Percentiles rank a stretch among this genome's conserved stretches.
phyloP scores from a whole-genome alignment of 164 flowering plant genomes.

The Umbellularia californica region DNA sequence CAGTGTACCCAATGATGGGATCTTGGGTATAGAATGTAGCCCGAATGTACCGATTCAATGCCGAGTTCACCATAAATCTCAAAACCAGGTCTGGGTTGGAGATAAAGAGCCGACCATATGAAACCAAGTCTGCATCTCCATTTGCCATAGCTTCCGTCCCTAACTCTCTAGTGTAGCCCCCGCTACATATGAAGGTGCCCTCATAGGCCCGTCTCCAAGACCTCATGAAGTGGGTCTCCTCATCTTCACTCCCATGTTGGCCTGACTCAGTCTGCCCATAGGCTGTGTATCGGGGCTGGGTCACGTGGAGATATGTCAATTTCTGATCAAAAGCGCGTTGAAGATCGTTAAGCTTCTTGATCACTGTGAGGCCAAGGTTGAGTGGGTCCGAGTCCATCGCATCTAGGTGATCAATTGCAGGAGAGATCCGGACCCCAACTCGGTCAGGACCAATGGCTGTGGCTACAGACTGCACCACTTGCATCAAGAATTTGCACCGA shows the following conservation, averaged over 20 bases:
- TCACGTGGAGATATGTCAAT: conserved; percentile 33
- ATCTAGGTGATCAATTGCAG: conserved; percentile 34
- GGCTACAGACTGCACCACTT: conserved; percentile 22
- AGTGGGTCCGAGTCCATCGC: conserved; percentile 34
- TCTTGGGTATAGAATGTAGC: conserved; percentile 37
- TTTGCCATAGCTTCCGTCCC: conserved; percentile 29
- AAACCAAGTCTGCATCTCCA: conserved; percentile 40
- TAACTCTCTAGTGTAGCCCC: conserved; percentile 40
- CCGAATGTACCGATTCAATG: conserved; percentile 29
- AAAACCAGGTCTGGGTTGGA: conserved; percentile 41
- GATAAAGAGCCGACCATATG: conserved; percentile 34
- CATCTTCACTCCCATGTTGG: conserved; percentile 17
- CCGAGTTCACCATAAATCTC: conserved; percentile 26
- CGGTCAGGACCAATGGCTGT: conserved; percentile 35
- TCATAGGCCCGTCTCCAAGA: conserved; percentile 23
- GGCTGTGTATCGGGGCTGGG: conserved; percentile 35
- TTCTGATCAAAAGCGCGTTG: conserved; percentile 17
- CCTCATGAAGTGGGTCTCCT: conserved; percentile 20
- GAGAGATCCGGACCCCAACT: conserved; percentile 37
- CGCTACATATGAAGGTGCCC: conserved; percentile 33
- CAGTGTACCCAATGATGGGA: conserved; percentile 34
- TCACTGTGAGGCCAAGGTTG: conserved; percentile 25
- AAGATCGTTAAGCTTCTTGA: conserved; percentile 22
- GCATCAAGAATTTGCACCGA: conserved; percentile 27
- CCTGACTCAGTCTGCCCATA: conserved; percentile 28